Conservation (phyloP, 202 grass and related monocot species). For the Saccharum hybrid region DNA sequence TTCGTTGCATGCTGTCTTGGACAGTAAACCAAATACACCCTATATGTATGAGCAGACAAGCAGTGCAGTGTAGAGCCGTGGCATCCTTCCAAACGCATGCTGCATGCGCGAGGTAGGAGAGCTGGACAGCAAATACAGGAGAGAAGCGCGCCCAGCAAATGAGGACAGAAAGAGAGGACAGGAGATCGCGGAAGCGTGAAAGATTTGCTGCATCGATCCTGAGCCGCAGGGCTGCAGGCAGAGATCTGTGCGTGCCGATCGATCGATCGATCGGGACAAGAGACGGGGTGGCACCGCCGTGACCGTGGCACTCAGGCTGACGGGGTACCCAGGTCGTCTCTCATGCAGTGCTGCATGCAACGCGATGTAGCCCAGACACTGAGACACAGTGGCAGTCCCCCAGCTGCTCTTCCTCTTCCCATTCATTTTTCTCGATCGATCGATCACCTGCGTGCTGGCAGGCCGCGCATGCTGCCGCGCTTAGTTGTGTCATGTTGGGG, state of each 20-base stretch:
- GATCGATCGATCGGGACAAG: conserved; percentile 1
- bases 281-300: neutral
- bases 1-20: no score
- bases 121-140: neutral
- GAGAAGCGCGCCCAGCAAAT: neutral
- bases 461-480: no score
- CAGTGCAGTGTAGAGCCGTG: neutral
- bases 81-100: neutral
- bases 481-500: no score
- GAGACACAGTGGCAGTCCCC: no score
- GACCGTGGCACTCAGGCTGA: no score
- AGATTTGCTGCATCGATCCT: conserved; percentile 38
- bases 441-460: no score
- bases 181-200: conserved; percentile 23
- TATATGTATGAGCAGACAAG: no score
- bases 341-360: no score
- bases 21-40: no score
- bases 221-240: neutral
- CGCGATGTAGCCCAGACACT: no score
- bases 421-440: neutral
- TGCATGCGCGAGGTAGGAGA: neutral
- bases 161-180: conserved; percentile 34
- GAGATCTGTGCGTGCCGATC: neutral
- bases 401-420: no score
- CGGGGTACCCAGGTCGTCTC: no score